phyloP scores from a whole-genome alignment of 495 filamentous ascomycete genomes.

The Penicillium lividum region DNA sequence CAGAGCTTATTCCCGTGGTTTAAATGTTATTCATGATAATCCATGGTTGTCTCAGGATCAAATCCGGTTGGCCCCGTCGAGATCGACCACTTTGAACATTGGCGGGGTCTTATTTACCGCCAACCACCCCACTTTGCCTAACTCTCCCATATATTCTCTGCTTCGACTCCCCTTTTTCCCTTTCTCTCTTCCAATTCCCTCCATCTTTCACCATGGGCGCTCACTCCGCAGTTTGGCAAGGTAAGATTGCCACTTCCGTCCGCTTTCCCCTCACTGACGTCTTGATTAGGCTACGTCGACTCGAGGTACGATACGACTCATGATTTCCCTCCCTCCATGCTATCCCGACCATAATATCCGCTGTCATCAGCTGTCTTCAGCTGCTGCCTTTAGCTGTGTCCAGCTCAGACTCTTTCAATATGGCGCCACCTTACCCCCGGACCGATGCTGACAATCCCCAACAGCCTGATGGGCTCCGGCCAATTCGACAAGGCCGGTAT shows the following conservation, averaged over 20 bases:
- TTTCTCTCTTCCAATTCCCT: constrained; percentile 19
- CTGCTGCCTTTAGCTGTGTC: too few relatives aligned
- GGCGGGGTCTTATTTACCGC: constrained; percentile 31
- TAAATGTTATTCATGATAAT: neutral
- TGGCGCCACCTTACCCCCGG: constrained; percentile 11
- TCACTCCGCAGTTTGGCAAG: constrained; percentile 57
- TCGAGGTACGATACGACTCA: constrained; percentile 53
- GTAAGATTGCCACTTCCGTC: constrained; percentile 35
- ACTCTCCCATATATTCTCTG: constrained; percentile 6
- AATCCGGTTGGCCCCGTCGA: neutral
- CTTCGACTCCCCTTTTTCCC: constrained; percentile 26
- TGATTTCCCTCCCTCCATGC: neutral
- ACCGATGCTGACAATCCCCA: constrained; percentile 19
- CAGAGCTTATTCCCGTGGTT: neutral
- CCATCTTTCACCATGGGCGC: constrained; percentile 39
- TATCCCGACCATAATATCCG: neutral
- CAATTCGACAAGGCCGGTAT: constrained; percentile 89
- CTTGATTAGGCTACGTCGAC: constrained; percentile 62
- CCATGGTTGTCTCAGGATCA: too few relatives aligned
- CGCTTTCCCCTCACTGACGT: constrained; percentile 22
- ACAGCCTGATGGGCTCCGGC: constrained; percentile 77
- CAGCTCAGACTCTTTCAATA: neutral
- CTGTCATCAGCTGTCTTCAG: neutral
- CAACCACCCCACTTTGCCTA: constrained; percentile 25
- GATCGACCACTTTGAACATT: constrained; percentile 9